These are phyloP conservation scores for Bathelium albidoporum DNA, from an alignment of 495 filamentous ascomycete species.

Conservation along the genomic window DNA sequence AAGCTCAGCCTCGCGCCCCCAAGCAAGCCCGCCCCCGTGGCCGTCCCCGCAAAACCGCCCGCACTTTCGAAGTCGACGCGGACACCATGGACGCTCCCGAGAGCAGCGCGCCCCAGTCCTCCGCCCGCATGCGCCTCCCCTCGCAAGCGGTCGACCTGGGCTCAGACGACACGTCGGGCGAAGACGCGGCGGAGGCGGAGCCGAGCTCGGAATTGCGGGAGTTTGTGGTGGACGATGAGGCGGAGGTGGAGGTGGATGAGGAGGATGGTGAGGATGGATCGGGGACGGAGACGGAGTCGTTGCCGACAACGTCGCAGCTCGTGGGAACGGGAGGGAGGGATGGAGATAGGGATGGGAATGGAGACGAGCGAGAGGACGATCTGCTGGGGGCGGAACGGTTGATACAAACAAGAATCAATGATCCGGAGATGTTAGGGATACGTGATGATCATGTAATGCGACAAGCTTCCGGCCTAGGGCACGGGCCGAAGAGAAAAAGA, in stretches of 20 bases:
- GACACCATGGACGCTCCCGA: slow-evolving; percentile 14
- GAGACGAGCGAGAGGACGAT: background rate
- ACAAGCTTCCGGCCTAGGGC: background rate
- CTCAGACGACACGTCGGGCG: slow-evolving; percentile 16
- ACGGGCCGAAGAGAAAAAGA: slow-evolving; percentile 2
- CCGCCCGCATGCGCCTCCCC: slow-evolving; percentile 17
- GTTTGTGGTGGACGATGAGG: slow-evolving; percentile 17
- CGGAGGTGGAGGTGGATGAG: slow-evolving; percentile 4
- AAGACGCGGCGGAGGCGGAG: slow-evolving; percentile 19
- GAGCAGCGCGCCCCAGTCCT: slow-evolving; percentile 11
- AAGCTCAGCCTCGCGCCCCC: background rate
- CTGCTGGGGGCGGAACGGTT: background rate
- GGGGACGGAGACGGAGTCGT: too few relatives aligned
- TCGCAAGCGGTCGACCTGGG: slow-evolving; percentile 25
- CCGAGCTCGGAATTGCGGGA: slow-evolving; percentile 21
- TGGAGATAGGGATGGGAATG: background rate
- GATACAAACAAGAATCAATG: background rate
- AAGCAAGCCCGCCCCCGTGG: background rate
- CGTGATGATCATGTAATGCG: too few relatives aligned
- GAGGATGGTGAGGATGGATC: slow-evolving; percentile 8
- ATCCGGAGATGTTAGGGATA: background rate
- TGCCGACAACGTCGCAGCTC: background rate
- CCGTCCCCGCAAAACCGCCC: slow-evolving; percentile 3
- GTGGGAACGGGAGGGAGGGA: background rate
- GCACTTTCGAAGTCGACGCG: slow-evolving; percentile 14